phyloP scores from a whole-genome alignment of 2,329 filamentous ascomycete species.

The Endoconidiophora laricicola region DNA sequence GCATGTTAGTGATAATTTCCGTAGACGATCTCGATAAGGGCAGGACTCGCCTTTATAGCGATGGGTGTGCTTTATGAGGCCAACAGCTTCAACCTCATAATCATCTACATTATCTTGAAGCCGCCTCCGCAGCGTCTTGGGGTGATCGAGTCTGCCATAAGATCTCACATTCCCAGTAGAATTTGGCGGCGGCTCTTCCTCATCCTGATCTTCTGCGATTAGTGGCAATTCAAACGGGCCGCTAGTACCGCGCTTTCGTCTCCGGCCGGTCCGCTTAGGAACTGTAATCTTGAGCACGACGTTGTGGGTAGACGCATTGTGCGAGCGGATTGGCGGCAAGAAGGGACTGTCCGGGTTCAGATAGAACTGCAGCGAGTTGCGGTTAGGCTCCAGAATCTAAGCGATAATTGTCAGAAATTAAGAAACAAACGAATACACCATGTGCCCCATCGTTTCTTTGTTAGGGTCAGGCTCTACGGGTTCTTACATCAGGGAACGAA shows the following conservation, averaged over 20 bases:
- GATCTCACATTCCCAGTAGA: slow-evolving; percentile 23
- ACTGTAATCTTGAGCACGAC: slow-evolving; percentile 74
- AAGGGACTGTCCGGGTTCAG: slow-evolving; percentile 66
- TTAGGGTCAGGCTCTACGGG: neutral
- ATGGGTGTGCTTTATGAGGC: slow-evolving; percentile 63
- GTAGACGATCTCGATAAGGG: no score
- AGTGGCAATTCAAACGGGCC: slow-evolving; percentile 41
- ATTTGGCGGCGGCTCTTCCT: slow-evolving; percentile 15
- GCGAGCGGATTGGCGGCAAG: slow-evolving; percentile 61
- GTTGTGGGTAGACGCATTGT: slow-evolving; percentile 61
- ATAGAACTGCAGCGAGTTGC: slow-evolving; percentile 47
- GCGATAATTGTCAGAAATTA: neutral
- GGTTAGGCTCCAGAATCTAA: slow-evolving; percentile 31
- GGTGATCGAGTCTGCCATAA: slow-evolving; percentile 33
- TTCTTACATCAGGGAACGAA: slow-evolving; percentile 24
- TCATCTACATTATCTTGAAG: slow-evolving; percentile 52
- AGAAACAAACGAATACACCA: no score
- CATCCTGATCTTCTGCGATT: slow-evolving; percentile 15
- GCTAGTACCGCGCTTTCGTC: slow-evolving; percentile 62
- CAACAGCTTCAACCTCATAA: slow-evolving; percentile 54
- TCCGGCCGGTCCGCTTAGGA: slow-evolving; percentile 72
- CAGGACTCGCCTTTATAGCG: slow-evolving; percentile 51
- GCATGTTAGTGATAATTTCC: neutral
- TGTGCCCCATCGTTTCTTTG: no score
- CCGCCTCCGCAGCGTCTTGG: slow-evolving; percentile 39